Base-by-base conservation (phyloP, 2,329 filamentous ascomycete species). In the Fusarium agapanthi region DNA sequence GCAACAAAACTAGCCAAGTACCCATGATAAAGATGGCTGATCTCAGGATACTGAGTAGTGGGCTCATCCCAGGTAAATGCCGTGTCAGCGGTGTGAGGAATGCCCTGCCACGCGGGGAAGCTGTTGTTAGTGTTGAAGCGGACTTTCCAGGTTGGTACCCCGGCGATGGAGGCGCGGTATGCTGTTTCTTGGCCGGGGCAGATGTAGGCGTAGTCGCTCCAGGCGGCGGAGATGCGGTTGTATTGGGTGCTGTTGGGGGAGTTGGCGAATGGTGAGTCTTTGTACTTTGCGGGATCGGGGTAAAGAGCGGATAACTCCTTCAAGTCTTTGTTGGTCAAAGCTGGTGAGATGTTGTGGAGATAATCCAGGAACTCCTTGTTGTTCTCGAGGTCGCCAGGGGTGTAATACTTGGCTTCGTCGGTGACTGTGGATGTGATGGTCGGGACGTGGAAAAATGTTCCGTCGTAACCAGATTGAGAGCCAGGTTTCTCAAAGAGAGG, bases 401-500 rank as follows among this genome's bases (percentile, higher is more conserved):
- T 67, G 43, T 79, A 80, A 51, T 67, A 79, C 37, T 82, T 83
- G 38, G 74, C 82, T 64, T 83, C 82, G 20, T 83, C 73, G 24
- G 74, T 83, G 69, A 70, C 81, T 62, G 65, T 80, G 24, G 73
- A 85, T 30, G 78, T 84, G n/a, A 83, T 79, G 1, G 77, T 77
- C 2, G 81, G 82, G 1, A 83, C 76, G 24, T 79, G 78, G 65
- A 79, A 80, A 64, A 83, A 83, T 3, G 79, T 81, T 7, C 76
- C 80, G 12, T 83, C 81, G n/a, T 79, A 78, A 50, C 75, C 82
- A 67, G 75, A 82, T 66, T 73, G 81, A 0, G 85, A 86, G 24
- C 85, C 85, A 10, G 82, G 79, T 60, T 85, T 86, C 71, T 87
- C 85, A 7, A 87, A 78, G 1, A 86, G 63, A 0, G 83, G 83